Evolutionary conservation across 2,329 filamentous ascomycete genomes (phyloP), one percentile per base, ranked within the genome.

Genomic region (Helicocarpus griseus): DNA sequence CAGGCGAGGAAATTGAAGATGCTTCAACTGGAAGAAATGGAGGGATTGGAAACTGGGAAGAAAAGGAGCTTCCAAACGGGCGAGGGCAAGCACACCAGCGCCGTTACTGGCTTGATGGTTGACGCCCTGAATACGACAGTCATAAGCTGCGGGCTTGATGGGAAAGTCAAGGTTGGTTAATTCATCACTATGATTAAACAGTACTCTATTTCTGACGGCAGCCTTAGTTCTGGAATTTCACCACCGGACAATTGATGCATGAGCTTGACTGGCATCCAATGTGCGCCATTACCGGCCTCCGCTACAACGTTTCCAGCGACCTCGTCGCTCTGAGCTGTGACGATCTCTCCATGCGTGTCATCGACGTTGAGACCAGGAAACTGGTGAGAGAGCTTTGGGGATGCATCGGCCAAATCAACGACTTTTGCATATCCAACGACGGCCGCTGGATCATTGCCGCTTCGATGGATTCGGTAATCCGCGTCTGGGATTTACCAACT

Each of bases 401-500:
- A 1, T 88, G 86, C 52, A 75, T 80, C 31, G 82, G 80, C 13
- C 73, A 77, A 51, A 84, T 93, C 58, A 89, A 86, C 61, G 87
- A 93, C 68, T 83, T 90, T 54, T 85, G 82, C 61, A 97, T 98
- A 70, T 97, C 91, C 2, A 87, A 83, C 58, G 90, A 97, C 65
- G 91, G 91, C 7, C 82, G 89, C 52, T 98, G 93, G 93, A 82
- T 98, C 58, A 81, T 96, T 52, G 88, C 89, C 21, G 86, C 89
- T 11, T 89, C 89, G 0, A 83, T 86, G 62, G 88, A 95, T 63
- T 81, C 82, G 1, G 74, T 89, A 5, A 74, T 96, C 48, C 82
- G 93, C 39, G 81, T 97, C 6, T 98, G 93, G 89, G 94, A 98
- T 71, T 75, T 98, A 26, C 89, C 93, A 0, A 98, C 94, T 0